Evolutionary conservation across 495 filamentous ascomycete species (phyloP), one percentile per base, ranked within the genome.

Genomic region (Lophiotrema nucula): DNA sequence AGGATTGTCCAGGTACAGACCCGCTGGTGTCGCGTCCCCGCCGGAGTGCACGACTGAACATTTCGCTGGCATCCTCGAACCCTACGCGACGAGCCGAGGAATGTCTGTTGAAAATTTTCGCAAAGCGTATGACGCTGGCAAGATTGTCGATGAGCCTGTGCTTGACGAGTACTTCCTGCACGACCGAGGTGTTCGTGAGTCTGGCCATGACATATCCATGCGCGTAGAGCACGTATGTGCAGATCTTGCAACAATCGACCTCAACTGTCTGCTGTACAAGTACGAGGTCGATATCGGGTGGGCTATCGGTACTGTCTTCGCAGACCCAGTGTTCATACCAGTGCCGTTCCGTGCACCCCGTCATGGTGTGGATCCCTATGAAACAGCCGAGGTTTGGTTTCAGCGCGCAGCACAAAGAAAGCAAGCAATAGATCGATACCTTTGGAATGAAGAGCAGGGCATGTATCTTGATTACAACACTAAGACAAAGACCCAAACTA

Each of bases 401-500:
- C 86, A 88, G 12, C 85, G 89, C 18, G 88, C 89, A 13, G 84
- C 83, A 70, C 83, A 81, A 65, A 80, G 93, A 59, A 90, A 90
- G 72, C 72, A 83, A 59, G 79, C 80, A 5, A 92, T 97, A 63
- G 86, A 97, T 65, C 89, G 88, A 67, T 90, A 92, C 59, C 79
- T 92, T 55, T 98, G 93, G 93, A 85, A 92, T 66, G 87, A 89
- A 55, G 79, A 88, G 52, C 83, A 86, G 67, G 92, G 92, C 33
- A 93, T 97, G 86, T 98, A 87, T 75, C 96, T 96, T 67, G 93
- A 98, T 72, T 97, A 96, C 71, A 80, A 98, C 70, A 95, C 89
- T 0, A 1, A 79, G 77, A 43, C 91, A 96, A 71, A 93, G 93
- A 4, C 78, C 83, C 0, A 74, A 77, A 23, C 79, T 98, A 72